Percentiles rank a stretch among this genome's conserved stretches.
Conservation (phyloP, 2,329 filamentous ascomycete genomes). For the Paraphaeosphaeria sporulosa region DNA sequence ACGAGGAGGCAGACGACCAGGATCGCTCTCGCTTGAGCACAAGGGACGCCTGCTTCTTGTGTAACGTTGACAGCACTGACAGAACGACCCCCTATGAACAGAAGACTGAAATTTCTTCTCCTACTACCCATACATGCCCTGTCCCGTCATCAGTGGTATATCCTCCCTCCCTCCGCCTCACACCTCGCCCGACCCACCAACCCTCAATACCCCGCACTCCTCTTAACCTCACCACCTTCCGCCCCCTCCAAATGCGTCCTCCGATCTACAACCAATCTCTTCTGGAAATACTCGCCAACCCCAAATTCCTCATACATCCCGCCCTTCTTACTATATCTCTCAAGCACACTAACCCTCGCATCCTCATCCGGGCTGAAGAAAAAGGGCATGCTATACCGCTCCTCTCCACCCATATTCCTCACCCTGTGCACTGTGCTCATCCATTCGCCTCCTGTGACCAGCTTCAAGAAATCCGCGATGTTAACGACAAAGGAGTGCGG, state of each 20-base stretch:
- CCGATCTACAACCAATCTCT: conserved; percentile 41
- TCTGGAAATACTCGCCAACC: conserved; percentile 44
- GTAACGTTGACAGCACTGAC: too few relatives aligned
- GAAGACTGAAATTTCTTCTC: not conserved
- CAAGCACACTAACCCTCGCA: conserved; percentile 40
- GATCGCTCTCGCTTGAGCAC: too few relatives aligned
- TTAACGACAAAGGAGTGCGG: conserved; percentile 52
- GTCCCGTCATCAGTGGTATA: not conserved
- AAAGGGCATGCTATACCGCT: conserved; percentile 53
- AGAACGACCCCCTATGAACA: not conserved
- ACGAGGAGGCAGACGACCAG: too few relatives aligned
- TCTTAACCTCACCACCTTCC: conserved; percentile 12
- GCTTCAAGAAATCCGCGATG: conserved; percentile 51
- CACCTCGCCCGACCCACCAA: too few relatives aligned
- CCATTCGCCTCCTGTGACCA: conserved; percentile 52
- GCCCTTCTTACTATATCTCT: conserved; percentile 35
- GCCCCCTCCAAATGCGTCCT: conserved; percentile 39
- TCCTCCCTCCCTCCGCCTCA: not conserved
- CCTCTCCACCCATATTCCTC: conserved; percentile 47
- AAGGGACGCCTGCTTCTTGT: too few relatives aligned
- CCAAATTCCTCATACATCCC: conserved; percentile 38
- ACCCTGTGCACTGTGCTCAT: conserved; percentile 52
- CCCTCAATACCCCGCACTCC: not conserved
- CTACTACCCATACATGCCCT: not conserved
- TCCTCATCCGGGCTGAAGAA: conserved; percentile 50